Evolutionary conservation across 495 filamentous ascomycete species (phyloP).

Genomic region (Penicillium steckii): DNA sequence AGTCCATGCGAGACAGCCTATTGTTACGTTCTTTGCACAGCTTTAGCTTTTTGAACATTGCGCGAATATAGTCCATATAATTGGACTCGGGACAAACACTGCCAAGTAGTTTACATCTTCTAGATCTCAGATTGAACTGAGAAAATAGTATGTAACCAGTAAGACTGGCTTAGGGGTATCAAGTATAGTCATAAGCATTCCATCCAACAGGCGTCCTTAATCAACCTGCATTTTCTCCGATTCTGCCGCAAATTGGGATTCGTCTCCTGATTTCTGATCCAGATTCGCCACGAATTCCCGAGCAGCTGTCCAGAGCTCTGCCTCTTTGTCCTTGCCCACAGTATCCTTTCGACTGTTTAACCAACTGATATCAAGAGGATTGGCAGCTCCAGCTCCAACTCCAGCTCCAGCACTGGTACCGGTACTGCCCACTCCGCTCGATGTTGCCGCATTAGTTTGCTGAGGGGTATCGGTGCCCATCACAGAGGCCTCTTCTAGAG

Average conservation of each 20-base stretch:
- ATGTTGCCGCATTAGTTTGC: constrained; percentile 22
- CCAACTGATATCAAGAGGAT: constrained; percentile 72
- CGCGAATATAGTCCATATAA: constrained; percentile 7
- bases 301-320: constrained; percentile 70
- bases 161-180: constrained; percentile 30
- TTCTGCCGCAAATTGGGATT: constrained; percentile 10
- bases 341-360: constrained; percentile 79
- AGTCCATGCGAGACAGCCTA: constrained; percentile 10
- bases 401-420: constrained; percentile 14
- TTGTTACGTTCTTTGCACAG: constrained; percentile 20
- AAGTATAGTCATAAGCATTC: constrained; percentile 1
- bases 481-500: constrained; percentile 74
- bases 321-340: constrained; percentile 75
- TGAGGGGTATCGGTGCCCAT: constrained; percentile 45
- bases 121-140: too few species aligned
- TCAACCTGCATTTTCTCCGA: constrained; percentile 39
- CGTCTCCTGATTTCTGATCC: constrained; percentile 9
- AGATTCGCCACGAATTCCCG: constrained; percentile 45
- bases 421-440: neutral
- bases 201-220: constrained; percentile 6
- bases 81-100: too few species aligned
- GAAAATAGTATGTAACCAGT: neutral
- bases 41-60: constrained; percentile 19
- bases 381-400: constrained; percentile 14
- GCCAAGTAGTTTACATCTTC: neutral